Evolutionary conservation across 2,329 filamentous ascomycete genomes (phyloP).

Genomic region (Colletotrichum lupini): DNA sequence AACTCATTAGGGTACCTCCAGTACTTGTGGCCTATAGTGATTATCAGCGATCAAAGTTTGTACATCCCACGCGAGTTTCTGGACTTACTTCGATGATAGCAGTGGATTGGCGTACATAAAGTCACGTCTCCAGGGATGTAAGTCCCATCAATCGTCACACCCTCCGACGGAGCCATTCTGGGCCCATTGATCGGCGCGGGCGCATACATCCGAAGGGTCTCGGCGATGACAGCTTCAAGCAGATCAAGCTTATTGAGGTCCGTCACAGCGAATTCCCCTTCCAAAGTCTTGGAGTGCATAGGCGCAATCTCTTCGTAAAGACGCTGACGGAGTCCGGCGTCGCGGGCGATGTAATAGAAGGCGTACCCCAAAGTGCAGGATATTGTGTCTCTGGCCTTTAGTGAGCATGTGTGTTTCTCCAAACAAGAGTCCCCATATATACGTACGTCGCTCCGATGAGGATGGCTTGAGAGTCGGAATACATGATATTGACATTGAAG

Average conservation of each 20-base stretch:
- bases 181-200: conserved; percentile 42
- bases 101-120: conserved; percentile 15
- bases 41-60: neutral
- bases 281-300: conserved; percentile 31
- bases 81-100: conserved; percentile 20
- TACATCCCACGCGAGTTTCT: no score
- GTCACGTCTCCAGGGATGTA: conserved; percentile 42
- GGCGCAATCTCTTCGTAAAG: conserved; percentile 33
- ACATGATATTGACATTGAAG: conserved; percentile 37
- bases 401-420: neutral
- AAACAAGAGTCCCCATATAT: neutral
- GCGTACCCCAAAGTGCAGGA: conserved; percentile 29
- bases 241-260: conserved; percentile 37
- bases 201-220: conserved; percentile 44
- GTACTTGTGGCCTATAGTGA: conserved; percentile 9
- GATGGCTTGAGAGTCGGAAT: conserved; percentile 38
- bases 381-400: conserved; percentile 32
- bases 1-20: conserved; percentile 34
- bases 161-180: conserved; percentile 40
- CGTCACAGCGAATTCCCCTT: conserved; percentile 35
- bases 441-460: conserved; percentile 39
- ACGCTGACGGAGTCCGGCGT: conserved; percentile 11
- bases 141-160: conserved; percentile 39
- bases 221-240: conserved; percentile 43
- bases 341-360: conserved; percentile 35